Conservation (phyloP, 331 rosid genomes). For the Pyrus hybrid region DNA sequence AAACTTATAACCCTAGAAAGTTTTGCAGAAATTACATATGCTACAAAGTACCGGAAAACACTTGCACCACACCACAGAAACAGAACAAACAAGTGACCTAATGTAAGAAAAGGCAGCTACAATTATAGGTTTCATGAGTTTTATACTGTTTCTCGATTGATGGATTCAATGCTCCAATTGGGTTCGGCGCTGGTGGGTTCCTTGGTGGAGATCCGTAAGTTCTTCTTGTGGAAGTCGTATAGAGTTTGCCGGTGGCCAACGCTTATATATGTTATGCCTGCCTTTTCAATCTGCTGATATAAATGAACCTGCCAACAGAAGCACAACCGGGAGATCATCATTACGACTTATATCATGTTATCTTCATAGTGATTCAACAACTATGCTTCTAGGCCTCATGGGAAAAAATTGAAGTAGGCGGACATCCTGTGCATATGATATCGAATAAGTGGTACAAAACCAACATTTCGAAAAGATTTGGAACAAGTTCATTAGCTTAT, state of each 20-base stretch:
- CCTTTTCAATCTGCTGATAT: slow-evolving; percentile 55
- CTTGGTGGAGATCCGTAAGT: slow-evolving; percentile 40
- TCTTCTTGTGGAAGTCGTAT: slow-evolving; percentile 39
- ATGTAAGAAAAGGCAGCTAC: background rate
- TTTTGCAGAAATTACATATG: too few species aligned
- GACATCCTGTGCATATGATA: background rate
- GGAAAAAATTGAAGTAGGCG: too few species aligned
- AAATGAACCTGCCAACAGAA: slow-evolving; percentile 50
- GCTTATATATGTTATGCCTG: slow-evolving; percentile 79
- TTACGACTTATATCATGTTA: background rate
- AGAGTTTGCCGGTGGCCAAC: slow-evolving; percentile 76
- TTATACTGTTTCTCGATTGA: slow-evolving; percentile 18
- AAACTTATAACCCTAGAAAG: too few species aligned
- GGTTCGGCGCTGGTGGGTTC: slow-evolving; percentile 25
- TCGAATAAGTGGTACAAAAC: background rate
- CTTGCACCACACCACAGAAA: too few species aligned
- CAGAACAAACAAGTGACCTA: too few species aligned
- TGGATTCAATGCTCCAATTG: slow-evolving; percentile 59
- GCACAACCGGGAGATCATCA: background rate
- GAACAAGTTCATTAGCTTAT: too few species aligned
- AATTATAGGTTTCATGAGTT: slow-evolving; percentile 21
- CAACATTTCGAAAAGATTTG: too few species aligned
- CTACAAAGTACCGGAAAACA: too few species aligned
- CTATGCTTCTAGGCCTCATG: too few species aligned
- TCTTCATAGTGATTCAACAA: background rate